phyloP scores from a whole-genome alignment of 2,329 filamentous ascomycete species.

The Mycogone perniciosa region DNA sequence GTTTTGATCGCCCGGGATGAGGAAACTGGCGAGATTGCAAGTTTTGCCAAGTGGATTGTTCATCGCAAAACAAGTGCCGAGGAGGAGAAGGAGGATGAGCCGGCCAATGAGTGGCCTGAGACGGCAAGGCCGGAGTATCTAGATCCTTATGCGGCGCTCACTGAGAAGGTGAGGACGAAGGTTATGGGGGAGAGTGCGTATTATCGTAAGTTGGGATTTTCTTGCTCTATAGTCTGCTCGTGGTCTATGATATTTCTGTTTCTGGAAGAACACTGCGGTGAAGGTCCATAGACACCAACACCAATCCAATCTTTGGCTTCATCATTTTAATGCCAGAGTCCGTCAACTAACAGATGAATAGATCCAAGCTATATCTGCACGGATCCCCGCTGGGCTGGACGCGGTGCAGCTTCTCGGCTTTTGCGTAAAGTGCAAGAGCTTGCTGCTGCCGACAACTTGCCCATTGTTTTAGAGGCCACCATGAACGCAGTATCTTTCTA shows the following conservation, averaged over 20 bases:
- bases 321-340: constrained; percentile 12
- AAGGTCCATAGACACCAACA: background rate
- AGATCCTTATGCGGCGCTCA: constrained; percentile 27
- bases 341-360: constrained; percentile 3
- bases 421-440: constrained; percentile 27
- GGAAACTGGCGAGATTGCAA: constrained; percentile 23
- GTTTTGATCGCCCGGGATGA: constrained; percentile 30
- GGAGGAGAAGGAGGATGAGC: constrained; percentile 15
- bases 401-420: constrained; percentile 30
- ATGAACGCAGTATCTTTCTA: constrained; percentile 34
- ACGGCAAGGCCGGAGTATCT: constrained; percentile 26
- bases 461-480: constrained; percentile 34
- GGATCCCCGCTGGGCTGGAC: constrained; percentile 28
- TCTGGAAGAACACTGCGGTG: background rate
- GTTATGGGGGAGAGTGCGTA: constrained; percentile 26
- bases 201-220: constrained; percentile 29
- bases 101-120: constrained; percentile 25
- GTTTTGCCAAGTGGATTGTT: constrained; percentile 33
- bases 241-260: background rate
- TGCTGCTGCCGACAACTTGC: constrained; percentile 26
- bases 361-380: constrained; percentile 36
- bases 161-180: constrained; percentile 25
- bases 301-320: constrained; percentile 11
- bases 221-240: constrained; percentile 2
- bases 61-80: constrained; percentile 16